A percentile compares a stretch with the other conserved stretches of the same genome.
Evolutionary conservation across 768 basidiomycete genomes (phyloP).

Genomic region (Gymnopilus dilepis): DNA sequence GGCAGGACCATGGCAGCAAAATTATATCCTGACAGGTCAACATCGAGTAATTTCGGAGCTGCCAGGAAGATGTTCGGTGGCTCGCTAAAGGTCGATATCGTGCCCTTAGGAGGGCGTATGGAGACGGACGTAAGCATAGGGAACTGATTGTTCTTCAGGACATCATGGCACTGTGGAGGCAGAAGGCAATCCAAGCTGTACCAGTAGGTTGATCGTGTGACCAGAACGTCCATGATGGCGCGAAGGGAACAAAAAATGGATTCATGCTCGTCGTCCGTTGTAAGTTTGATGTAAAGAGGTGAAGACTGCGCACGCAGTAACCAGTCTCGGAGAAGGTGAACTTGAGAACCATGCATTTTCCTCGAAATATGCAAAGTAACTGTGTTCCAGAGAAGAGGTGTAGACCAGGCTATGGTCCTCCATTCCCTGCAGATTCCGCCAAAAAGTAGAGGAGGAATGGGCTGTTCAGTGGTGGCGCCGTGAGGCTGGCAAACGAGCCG

Average conservation of each 20-base stretch:
- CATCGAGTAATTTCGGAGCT: constrained; percentile 25
- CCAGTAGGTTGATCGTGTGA: constrained; percentile 28
- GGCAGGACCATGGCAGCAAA: constrained; percentile 28
- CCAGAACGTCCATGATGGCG: constrained; percentile 25
- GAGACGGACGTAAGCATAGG: constrained; percentile 23
- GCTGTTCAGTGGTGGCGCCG: background rate
- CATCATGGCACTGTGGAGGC: constrained; percentile 29
- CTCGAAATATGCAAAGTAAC: constrained; percentile 24
- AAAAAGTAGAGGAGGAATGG: constrained; percentile 20
- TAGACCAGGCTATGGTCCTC: constrained; percentile 26
- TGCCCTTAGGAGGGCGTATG: constrained; percentile 26
- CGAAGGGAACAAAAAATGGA: constrained; percentile 23
- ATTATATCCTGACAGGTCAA: constrained; percentile 31
- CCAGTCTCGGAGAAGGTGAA: constrained; percentile 20
- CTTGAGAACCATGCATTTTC: constrained; percentile 14
- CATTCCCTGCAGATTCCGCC: constrained; percentile 25
- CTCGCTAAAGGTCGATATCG: constrained; percentile 30
- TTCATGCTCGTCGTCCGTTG: constrained; percentile 26
- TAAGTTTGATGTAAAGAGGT: constrained; percentile 31
- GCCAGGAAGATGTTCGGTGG: constrained; percentile 30
- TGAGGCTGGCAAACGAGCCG: constrained; percentile 13
- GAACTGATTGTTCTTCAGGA: constrained; percentile 24
- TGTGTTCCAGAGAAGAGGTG: constrained; percentile 25
- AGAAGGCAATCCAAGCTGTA: constrained; percentile 27
- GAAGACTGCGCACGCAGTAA: constrained; percentile 18